Base-by-base conservation (phyloP, 2,329 filamentous ascomycete genomes). In the Fusarium burgessii region DNA sequence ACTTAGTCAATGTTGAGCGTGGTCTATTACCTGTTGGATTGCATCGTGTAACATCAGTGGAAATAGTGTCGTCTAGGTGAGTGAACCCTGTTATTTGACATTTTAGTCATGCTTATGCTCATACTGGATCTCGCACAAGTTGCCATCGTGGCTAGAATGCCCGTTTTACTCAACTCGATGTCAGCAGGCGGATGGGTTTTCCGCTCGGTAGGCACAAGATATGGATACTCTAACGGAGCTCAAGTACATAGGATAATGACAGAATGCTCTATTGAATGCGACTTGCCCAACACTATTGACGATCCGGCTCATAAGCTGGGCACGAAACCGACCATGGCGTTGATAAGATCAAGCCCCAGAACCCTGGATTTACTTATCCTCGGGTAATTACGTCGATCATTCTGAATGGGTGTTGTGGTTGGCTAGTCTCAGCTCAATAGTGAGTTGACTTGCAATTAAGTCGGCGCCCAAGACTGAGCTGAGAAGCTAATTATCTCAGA, bases 361-460 rank as follows among this genome's bases (percentile, higher is more conserved):
- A 71, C 71, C 71, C 73, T 74, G 50, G 46, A 62, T 69, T 66
- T 66, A 45, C 33, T 36, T 67, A 49, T 45, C 55, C 23, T 57
- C 46, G 49, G 56, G 62, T 67, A 51, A 29, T 64, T 55, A 46
- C 42, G 73, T 74, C 66, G 69, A 75, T 75, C 73, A 64, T 46
- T 35, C 36, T 51, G 60, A 56, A 63, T 70, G 41, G 49, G 35
- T 58, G 58, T 57, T 27, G 33, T 59, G 65, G 47, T 58, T 58
- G 56, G 56, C 47, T 56, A 29, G 58, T 59, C 58, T 62, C 62
- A 68, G 57, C 64, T 70, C 45, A 62, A 55, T 42, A 50, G 42
- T 45, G 57, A 56, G 58, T 61, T 58, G 40, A 50, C 47, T 50
- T 20, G 32, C 20, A 50, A 52, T 52, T 27, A 40, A 18, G 27